Conservation (phyloP, 306 rosid genomes). For the Urtica urens region DNA sequence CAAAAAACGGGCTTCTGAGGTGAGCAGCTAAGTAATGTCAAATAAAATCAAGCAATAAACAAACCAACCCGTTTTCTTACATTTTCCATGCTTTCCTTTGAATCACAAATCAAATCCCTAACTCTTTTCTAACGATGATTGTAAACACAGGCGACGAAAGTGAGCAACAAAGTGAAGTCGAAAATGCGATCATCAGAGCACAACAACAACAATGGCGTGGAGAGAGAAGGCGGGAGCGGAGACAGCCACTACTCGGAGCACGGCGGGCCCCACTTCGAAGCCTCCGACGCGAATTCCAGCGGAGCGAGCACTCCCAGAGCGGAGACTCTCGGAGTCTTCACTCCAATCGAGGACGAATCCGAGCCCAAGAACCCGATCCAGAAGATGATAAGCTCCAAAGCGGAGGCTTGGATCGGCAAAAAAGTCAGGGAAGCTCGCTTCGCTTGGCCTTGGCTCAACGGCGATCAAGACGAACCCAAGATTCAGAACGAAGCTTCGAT, state of each 20-base stretch:
- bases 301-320: slow-evolving; percentile 94
- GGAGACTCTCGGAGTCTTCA: slow-evolving; percentile 52
- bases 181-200: slow-evolving; percentile 56
- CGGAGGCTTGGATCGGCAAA: slow-evolving; percentile 87
- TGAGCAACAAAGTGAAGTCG: slow-evolving; percentile 85
- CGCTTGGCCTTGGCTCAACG: slow-evolving; percentile 50
- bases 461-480: slow-evolving; percentile 57
- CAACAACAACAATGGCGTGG: no score
- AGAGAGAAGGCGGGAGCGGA: slow-evolving; percentile 63
- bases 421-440: slow-evolving; percentile 37
- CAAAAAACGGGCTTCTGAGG: no score
- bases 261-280: slow-evolving; percentile 36
- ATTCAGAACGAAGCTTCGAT: slow-evolving; percentile 48
- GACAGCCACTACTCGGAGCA: slow-evolving; percentile 62
- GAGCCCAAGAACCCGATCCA: slow-evolving; percentile 60
- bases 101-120: no score
- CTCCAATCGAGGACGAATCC: slow-evolving; percentile 48
- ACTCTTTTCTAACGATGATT: no score
- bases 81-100: no score
- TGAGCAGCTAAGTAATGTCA: no score
- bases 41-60: no score
- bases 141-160: slow-evolving; percentile 82
- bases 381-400: slow-evolving; percentile 50
- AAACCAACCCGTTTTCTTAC: no score
- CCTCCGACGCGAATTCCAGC: slow-evolving; percentile 73